These are phyloP conservation scores for Vanrija sp. DNA, from an alignment of 1,284 basidiomycete species.

Conservation along the genomic window DNA sequence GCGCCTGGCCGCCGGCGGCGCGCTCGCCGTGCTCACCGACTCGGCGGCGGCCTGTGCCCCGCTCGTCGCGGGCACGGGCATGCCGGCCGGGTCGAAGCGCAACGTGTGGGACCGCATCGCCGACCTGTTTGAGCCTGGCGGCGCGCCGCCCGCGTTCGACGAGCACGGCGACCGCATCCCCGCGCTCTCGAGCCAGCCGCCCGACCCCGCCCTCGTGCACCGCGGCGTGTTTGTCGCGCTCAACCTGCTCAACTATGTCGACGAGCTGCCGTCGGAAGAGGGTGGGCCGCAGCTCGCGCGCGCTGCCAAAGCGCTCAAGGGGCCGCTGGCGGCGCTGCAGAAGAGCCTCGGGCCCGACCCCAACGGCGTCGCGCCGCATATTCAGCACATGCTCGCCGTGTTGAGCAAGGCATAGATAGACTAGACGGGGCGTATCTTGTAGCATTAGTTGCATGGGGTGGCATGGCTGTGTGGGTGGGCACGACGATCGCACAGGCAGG, in stretches of 20 bases:
- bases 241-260: constrained; percentile 56
- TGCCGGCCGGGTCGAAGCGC: constrained; percentile 46
- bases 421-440: too few relatives aligned
- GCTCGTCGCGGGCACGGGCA: constrained; percentile 48
- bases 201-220: constrained; percentile 60
- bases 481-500: too few relatives aligned
- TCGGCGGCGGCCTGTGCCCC: constrained; percentile 57
- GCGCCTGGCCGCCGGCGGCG: constrained; percentile 76
- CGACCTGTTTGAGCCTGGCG: constrained; percentile 53
- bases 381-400: too few relatives aligned
- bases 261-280: background rate
- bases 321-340: background rate
- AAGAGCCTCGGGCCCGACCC: background rate
- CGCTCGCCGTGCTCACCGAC: constrained; percentile 72
- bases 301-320: background rate
- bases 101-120: constrained; percentile 61
- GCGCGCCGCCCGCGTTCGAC: constrained; percentile 11
- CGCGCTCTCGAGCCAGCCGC: constrained; percentile 26
- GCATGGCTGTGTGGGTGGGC: too few relatives aligned
- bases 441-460: too few relatives aligned
- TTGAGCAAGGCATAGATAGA: too few relatives aligned
- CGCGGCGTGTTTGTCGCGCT: constrained; percentile 67
- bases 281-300: background rate
- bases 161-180: constrained; percentile 37
- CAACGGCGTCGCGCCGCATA: too few relatives aligned